Conservation (phyloP, 495 filamentous ascomycete genomes). For the Halenospora varia region DNA sequence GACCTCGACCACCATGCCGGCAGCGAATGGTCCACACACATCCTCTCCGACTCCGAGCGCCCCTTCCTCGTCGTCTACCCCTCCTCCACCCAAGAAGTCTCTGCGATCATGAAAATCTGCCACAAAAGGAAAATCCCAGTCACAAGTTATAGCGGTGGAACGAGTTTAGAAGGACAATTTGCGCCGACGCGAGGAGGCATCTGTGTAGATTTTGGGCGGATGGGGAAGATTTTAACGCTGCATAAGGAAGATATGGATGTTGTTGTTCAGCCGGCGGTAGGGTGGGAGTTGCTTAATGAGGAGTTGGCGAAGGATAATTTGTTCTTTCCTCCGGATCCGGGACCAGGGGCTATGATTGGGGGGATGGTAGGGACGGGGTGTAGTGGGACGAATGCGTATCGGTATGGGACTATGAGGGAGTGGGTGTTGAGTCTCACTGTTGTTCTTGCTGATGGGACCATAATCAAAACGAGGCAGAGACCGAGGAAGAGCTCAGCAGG, state of each 20-base stretch:
- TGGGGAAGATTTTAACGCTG: constrained; percentile 67
- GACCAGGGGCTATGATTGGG: constrained; percentile 82
- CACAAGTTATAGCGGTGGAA: constrained; percentile 72
- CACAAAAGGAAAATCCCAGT: constrained; percentile 67
- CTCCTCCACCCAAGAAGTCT: constrained; percentile 63
- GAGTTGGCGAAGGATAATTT: constrained; percentile 60
- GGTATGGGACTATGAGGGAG: constrained; percentile 95
- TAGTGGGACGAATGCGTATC: constrained; percentile 87
- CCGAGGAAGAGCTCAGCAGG: constrained; percentile 80
- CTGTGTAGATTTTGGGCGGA: constrained; percentile 70
- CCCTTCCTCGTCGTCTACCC: constrained; percentile 67
- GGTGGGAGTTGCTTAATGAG: constrained; percentile 77
- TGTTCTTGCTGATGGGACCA: constrained; percentile 84
- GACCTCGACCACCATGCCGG: constrained; percentile 72
- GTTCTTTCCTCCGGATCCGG: constrained; percentile 83
- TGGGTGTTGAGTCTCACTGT: constrained; percentile 91
- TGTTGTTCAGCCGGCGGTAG: constrained; percentile 75
- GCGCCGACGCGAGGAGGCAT: constrained; percentile 71
- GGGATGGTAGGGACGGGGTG: constrained; percentile 96
- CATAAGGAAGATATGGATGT: constrained; percentile 77
- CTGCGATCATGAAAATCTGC: constrained; percentile 69
- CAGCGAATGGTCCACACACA: constrained; percentile 87
- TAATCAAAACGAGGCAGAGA: constrained; percentile 82
- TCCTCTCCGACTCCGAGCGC: constrained; percentile 34
- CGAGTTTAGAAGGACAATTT: constrained; percentile 77